Base-by-base conservation (phyloP, 1,284 basidiomycete genomes). In the Macrocystidia cucumis region DNA sequence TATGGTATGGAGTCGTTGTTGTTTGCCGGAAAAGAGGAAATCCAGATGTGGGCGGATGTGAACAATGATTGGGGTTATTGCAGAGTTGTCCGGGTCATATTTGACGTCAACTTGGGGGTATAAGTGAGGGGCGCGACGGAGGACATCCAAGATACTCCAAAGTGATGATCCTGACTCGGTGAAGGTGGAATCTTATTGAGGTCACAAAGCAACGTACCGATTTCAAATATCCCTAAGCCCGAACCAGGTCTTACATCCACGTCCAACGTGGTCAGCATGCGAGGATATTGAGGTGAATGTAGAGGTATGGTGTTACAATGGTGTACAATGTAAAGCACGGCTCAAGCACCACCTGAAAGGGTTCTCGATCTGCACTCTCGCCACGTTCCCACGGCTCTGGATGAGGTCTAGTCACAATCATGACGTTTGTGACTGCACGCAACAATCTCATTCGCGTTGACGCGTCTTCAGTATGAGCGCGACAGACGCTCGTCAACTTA, bases 41-140 rank as follows among this genome's bases (percentile, higher is more conserved):
- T 87, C 81, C 29, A 91, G 62, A 47, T 88, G 77, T 0, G 84
- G 84, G 19, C 80, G 76, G 17, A 90, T 59, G 47, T 89, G 83
- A 0, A 92, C 61, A 39, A 90, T 72, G 9, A 91, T 67, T 2
- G 87, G 84, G 1, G 84, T 81, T 3, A 67, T 74, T 3, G 80
- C 69, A n/a, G 77, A 68, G 31, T 74, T 60, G 45, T 87, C 82
- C 7, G 76, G 70, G 52, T 92, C 87, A 54, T 81, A 91, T 54
- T 88, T 87, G 47, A 92, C 63, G 43, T 91, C 85, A 29, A 91
- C 73, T 48, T 86, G 81, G 25, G 87, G 88, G 44, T 86, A 91
- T 32, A 68, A 55, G 46, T 82, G 71, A 34, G 74, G 76, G 16
- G 74, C 60, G 23, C 65, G 56, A 27, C 79, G 69, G 4, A 93